Conservation (phyloP, 2,329 filamentous ascomycete genomes). For the Arachnomyces sp. region DNA sequence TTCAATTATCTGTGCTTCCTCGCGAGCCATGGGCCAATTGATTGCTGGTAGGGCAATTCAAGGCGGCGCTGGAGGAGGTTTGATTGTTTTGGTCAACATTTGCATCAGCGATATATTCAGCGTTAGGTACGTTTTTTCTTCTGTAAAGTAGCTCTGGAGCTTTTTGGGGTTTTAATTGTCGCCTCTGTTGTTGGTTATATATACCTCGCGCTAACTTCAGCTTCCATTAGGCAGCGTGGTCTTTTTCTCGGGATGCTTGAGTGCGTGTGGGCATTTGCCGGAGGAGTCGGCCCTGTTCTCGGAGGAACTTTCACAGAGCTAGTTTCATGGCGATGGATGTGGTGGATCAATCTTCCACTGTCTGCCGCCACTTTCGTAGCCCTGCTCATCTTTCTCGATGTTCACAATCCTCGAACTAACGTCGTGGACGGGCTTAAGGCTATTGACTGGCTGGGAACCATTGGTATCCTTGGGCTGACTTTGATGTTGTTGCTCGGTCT, state of each 20-base stretch:
- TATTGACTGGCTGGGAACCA: slow-evolving; percentile 48
- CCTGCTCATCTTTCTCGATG: slow-evolving; percentile 5
- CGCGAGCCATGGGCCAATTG: slow-evolving; percentile 43
- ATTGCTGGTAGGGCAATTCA: slow-evolving; percentile 49
- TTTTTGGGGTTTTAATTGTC: neutral
- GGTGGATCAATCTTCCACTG: slow-evolving; percentile 9
- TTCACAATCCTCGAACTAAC: slow-evolving; percentile 4
- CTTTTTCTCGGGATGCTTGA: slow-evolving; percentile 47
- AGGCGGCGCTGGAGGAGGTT: slow-evolving; percentile 47
- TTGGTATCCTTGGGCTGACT: slow-evolving; percentile 54
- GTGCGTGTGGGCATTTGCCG: slow-evolving; percentile 50
- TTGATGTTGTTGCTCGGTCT: slow-evolving; percentile 5
- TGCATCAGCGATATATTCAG: slow-evolving; percentile 51
- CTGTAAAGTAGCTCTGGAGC: neutral
- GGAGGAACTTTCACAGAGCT: slow-evolving; percentile 14
- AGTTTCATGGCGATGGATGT: slow-evolving; percentile 13
- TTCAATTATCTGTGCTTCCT: slow-evolving; percentile 44
- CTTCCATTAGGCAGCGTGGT: slow-evolving; percentile 26
- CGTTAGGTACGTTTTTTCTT: slow-evolving; percentile 26
- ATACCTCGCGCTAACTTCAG: neutral
- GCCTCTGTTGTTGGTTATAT: neutral
- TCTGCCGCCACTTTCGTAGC: neutral
- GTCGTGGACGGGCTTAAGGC: slow-evolving; percentile 40
- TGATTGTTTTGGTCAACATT: slow-evolving; percentile 47
- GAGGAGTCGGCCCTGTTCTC: slow-evolving; percentile 16